Base-by-base conservation (phyloP, 148 eudicot species). In the Rhododendron henanense region DNA sequence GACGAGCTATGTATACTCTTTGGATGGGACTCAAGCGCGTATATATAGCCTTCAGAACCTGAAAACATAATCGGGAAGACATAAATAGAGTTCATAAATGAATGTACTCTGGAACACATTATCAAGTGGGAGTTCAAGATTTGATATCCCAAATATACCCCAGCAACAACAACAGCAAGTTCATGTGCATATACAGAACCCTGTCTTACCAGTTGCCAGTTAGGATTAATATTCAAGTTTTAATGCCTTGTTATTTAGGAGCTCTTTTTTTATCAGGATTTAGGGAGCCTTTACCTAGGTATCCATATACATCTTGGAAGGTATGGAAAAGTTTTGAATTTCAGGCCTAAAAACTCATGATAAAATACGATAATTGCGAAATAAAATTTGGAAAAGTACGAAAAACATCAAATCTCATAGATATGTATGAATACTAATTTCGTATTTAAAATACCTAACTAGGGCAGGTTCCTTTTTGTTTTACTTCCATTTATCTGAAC, bases 1-100 rank as follows among this genome's bases (percentile, higher is more conserved):
- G 99, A 53, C 99, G 91, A 79, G 99, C 98, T 90, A 96, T 94
- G 86, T 91, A 89, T 87, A 96, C 95, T 81, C 99, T 94, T 84
- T 96, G 99, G 88, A 95, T 95, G 48, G 98, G 99, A 87, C 94
- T 94, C 86, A 96, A 87, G 86, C 91, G 92, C 47, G 88, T 88
- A 90, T 96, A 96, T 44, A 95, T 90, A 71, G 91, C 94, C 90
- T 91, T 93, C 44, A 94, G 86, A 90, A 95, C 95, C 99, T 96
- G 90, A 84, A 92, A 82, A 45, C 35, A 23, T 83, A 37, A 84
- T 19, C 0, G 23, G 31, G 55, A 88, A 81, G 37, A 8, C 77
- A 59, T 81, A 76, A 79, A 85, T 69, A 80, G 63, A 86, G 44
- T 83, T 82, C 37, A 79, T 37, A 67, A 19, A 63, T 35, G 59